Base-by-base conservation (phyloP, 495 filamentous ascomycete genomes). In the Penicillium manginii region DNA sequence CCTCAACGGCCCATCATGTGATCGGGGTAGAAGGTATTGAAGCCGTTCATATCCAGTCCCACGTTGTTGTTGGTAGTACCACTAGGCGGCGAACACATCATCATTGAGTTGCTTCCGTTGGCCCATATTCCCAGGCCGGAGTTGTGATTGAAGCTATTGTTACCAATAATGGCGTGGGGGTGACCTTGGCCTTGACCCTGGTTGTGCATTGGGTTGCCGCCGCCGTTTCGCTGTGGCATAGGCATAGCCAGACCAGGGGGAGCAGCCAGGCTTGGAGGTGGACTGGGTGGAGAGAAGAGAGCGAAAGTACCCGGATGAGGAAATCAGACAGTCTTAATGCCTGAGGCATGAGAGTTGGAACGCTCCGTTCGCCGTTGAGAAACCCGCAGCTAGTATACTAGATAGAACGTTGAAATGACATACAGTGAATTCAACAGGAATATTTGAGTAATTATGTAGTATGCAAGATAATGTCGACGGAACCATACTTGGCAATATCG, bases 241-340 rank as follows among this genome's bases (percentile, higher is more conserved):
- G 73, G 69, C 49, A 81, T 73, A 23, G 74, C 74, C 23, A 90
- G 78, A 29, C 89, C 89, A 18, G 90, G 90, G 10, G 90, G 90
- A 31, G 84, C 85, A 2, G 83, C 55, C 39, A 93, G 78, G 0
- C 90, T 90, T 0, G 90, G 90, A 6, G 90, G 90, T 21, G 90
- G 90, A 7, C 90, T 88, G 67, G n/a, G n/a, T n/a, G n/a, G n/a
- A n/a, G n/a, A n/a, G n/a, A n/a, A n/a, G n/a, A n/a, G n/a, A n/a
- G n/a, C n/a, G n/a, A n/a, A n/a, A n/a, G n/a, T n/a, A n/a, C n/a
- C n/a, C n/a, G n/a, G n/a, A n/a, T n/a, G n/a, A n/a, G n/a, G n/a
- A n/a, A n/a, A n/a, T n/a, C n/a, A n/a, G n/a, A n/a, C n/a, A n/a
- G n/a, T n/a, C n/a, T n/a, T n/a, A n/a, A n/a, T n/a, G n/a, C n/a